Evolutionary conservation across 2,329 filamentous ascomycete species (phyloP).

Genomic region (Rutstroemia sp.): DNA sequence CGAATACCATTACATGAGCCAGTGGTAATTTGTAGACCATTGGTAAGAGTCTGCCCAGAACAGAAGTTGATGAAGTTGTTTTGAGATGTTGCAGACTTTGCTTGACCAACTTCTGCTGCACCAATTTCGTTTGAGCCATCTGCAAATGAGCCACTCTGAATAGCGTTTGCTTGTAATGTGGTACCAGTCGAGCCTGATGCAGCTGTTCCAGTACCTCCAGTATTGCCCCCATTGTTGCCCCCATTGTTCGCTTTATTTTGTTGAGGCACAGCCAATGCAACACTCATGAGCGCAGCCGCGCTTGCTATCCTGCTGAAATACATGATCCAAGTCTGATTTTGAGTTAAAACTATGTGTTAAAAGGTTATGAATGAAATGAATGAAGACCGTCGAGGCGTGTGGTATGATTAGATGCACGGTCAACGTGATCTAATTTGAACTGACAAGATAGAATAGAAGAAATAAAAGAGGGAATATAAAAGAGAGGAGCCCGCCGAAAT

Average conservation of each 20-base stretch:
- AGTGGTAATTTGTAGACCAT: constrained; percentile 46
- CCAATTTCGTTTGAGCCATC: constrained; percentile 17
- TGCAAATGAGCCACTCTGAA: constrained; percentile 17
- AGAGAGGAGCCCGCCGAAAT: constrained; percentile 25
- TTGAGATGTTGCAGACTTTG: constrained; percentile 19
- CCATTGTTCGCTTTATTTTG: neutral
- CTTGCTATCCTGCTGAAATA: constrained; percentile 21
- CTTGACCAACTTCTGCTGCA: constrained; percentile 20
- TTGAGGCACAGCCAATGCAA: constrained; percentile 14
- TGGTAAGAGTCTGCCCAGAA: constrained; percentile 39
- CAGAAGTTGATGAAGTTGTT: constrained; percentile 28
- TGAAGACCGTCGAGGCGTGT: constrained; percentile 29
- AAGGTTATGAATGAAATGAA: constrained; percentile 20
- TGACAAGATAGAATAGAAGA: constrained; percentile 25
- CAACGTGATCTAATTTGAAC: constrained; percentile 32
- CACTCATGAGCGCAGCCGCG: constrained; percentile 21
- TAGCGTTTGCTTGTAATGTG: constrained; percentile 19
- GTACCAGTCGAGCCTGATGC: constrained; percentile 11
- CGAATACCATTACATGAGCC: constrained; percentile 52
- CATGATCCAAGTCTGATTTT: constrained; percentile 7
- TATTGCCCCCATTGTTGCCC: neutral
- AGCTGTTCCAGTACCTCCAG: neutral
- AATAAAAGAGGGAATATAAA: constrained; percentile 23
- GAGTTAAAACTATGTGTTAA: neutral
- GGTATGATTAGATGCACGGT: constrained; percentile 28